These are phyloP conservation scores for Calcarisporium arbuscula DNA, from an alignment of 2,329 filamentous ascomycete genomes.

Conservation along the genomic window DNA sequence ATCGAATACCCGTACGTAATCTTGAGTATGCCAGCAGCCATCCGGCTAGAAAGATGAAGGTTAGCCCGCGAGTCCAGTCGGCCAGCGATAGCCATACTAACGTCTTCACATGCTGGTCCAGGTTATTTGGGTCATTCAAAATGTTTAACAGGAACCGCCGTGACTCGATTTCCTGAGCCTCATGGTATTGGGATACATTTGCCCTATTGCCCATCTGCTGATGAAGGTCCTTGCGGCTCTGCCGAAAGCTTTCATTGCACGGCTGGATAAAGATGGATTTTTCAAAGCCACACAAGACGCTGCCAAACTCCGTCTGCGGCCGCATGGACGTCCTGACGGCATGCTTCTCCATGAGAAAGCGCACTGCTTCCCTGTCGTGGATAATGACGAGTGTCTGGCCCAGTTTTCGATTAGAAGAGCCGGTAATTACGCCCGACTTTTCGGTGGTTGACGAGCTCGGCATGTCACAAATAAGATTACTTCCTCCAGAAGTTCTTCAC, in stretches of 20 bases:
- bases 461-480: no score
- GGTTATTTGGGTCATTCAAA: conserved; percentile 14
- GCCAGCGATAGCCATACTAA: conserved; percentile 14
- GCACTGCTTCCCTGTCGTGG: conserved; percentile 27
- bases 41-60: conserved; percentile 12
- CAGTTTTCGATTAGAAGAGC: no score
- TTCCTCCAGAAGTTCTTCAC: no score
- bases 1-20: conserved; percentile 17
- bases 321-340: conserved; percentile 14
- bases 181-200: conserved; percentile 10
- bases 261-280: conserved; percentile 8
- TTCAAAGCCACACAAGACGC: conserved; percentile 19
- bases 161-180: conserved; percentile 21
- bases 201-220: conserved; percentile 20
- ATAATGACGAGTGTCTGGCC: conserved; percentile 34
- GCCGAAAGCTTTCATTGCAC: conserved; percentile 14
- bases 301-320: conserved; percentile 9
- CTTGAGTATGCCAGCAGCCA: conserved; percentile 12
- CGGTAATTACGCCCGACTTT: no score
- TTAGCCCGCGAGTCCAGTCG: background rate
- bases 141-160: conserved; percentile 16
- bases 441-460: no score
- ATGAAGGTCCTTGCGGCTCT: conserved; percentile 21
- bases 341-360: conserved; percentile 25
- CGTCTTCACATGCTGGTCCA: conserved; percentile 20